Evolutionary conservation across 1,284 basidiomycete species (phyloP), one percentile per base, ranked within the genome.

Genomic region (Macrocystidia cucumis): DNA sequence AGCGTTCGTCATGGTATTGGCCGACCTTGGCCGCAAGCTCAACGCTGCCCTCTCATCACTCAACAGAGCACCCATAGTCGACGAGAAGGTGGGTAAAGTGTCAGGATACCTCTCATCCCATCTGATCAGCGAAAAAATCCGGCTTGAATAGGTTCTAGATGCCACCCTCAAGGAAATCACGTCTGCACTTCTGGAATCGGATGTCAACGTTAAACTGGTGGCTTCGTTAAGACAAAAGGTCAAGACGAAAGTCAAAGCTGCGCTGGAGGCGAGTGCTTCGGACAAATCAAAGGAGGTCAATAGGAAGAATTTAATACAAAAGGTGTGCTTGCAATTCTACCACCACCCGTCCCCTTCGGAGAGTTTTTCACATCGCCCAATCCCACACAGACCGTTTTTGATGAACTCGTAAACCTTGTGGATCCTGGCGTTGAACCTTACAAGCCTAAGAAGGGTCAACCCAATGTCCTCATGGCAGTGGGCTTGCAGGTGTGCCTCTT

Each of bases 181-280:
- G 44, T 74, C 90, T 17, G 96, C 95, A 2, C 68, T 99, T 31
- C 76, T 98, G 35, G 92, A 97, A 62, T 86, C 92, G 18, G 96
- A 99, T 62, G 95, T 99, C 42, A 99, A 98, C 55, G 95, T 99
- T 50, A 95, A 93, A 57, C 78, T 98, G 14, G 96, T 98, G 17
- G 75, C 89, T 6, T 77, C 80, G 37, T 62, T 98, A 38, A 76
- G 93, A 44, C 79, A 85, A 45, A 91, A 91, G 55, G 91, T 98
- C 56, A 95, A 90, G 64, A 69, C 76, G 13, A 92, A 87, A 53
- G 87, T 91, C 37, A 81, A 90, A 51, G 72, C 80, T 6, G 63
- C 78, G 6, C 52, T 90, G 32, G 91, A 93, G 45, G 67, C 70
- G 27, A 73, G 67, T 46, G 70, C 71, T 31, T 56, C 58, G 31